Base-by-base conservation (phyloP, 23 red algal species). In the Pyropia yezoensis region DNA sequence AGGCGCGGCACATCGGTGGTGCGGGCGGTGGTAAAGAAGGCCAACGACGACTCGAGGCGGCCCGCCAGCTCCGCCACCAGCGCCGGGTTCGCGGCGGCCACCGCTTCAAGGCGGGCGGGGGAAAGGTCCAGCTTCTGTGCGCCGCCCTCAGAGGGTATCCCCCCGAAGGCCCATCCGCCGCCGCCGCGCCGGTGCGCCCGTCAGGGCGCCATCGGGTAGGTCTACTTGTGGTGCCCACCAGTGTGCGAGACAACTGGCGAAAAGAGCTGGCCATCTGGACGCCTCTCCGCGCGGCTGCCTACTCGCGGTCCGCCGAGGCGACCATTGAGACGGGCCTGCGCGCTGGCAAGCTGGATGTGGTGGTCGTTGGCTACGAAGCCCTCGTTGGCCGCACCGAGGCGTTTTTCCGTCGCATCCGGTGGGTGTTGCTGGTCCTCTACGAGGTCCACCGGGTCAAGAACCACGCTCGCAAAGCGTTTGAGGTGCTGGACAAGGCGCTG, bases 381-480 rank as follows among this genome's bases (percentile, higher is more conserved):
- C 59, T 95, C 14, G 74, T 57, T 56, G 52, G 63, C 47, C 60
- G 77, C 53, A 78, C 57, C 28, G 39, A 34, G 1, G 59, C 33
- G 13, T 67, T 70, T 24, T 82, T 93, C 57, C 65, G 57, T 9
- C 9, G 18, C 15, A 33, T 74, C 27, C 64, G 76, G 24, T 92
- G 88, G 88, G 62, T 69, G 70, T 54, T 85, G 57, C 62, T 96
- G 33, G 81, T 88, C 65, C 56, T 96, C 23, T 83, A 96, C 56
- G 91, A 96, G 69, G 82, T 79, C 66, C 91, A 96, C 29, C 57
- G 83, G 25, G 78, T 86, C 15, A 88, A 89, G 26, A 96, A 83
- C 70, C 49, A 50, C 61, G 61, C 65, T 14, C 79, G 77, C n/a
- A 83, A 89, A 28, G 71, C 85, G 25, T 88, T 63, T 47, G 59